Conservation (phyloP, 768 basidiomycete species). For the Xerocomellus dryophilus region DNA sequence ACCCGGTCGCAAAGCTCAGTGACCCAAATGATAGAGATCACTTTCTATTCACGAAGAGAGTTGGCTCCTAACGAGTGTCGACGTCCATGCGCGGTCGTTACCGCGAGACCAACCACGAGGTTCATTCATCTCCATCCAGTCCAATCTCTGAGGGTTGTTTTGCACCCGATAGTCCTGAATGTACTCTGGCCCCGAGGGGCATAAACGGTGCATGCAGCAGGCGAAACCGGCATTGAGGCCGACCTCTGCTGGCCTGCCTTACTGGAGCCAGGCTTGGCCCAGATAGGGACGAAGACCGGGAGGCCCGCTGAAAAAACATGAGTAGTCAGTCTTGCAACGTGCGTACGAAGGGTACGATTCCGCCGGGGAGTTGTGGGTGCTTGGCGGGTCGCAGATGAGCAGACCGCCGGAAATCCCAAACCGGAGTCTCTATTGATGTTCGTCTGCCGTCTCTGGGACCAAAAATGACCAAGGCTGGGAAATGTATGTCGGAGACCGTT, state of each 20-base stretch:
- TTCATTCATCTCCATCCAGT: too few relatives aligned
- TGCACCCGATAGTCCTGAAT: too few relatives aligned
- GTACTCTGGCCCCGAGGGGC: too few relatives aligned
- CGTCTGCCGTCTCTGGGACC: slow-evolving; percentile 8
- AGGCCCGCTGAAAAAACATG: too few relatives aligned
- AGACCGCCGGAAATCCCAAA: background rate
- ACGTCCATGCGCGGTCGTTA: slow-evolving; percentile 26
- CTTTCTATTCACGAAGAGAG: background rate
- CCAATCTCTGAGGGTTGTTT: too few relatives aligned
- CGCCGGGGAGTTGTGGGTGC: slow-evolving; percentile 21
- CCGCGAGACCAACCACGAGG: slow-evolving; percentile 26
- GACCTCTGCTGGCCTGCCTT: too few relatives aligned
- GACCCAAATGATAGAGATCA: slow-evolving; percentile 19
- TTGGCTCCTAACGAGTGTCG: background rate
- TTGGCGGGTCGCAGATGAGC: slow-evolving; percentile 18
- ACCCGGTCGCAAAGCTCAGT: slow-evolving; percentile 27
- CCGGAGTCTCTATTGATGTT: background rate
- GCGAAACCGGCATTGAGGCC: too few relatives aligned
- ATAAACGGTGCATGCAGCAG: too few relatives aligned
- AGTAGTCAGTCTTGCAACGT: too few relatives aligned
- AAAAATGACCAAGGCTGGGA: slow-evolving; percentile 24
- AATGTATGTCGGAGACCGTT: slow-evolving; percentile 26
- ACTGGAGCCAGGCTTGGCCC: too few relatives aligned
- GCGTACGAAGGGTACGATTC: slow-evolving; percentile 19
- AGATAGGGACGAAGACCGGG: background rate